These are phyloP conservation scores for Citrus unshiu DNA, from an alignment of 345 rosid species.

Conservation along the genomic window DNA sequence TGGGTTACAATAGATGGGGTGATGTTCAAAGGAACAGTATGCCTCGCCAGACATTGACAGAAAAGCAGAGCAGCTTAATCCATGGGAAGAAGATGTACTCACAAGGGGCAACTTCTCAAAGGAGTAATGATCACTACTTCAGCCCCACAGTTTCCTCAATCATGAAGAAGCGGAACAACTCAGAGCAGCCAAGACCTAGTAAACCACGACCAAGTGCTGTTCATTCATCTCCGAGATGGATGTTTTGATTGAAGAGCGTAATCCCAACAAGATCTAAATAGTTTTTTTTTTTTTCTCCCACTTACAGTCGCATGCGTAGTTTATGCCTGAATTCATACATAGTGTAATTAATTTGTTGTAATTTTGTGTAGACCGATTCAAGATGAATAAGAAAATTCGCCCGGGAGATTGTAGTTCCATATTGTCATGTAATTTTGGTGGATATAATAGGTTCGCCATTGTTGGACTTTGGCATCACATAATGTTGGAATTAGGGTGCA, in stretches of 20 bases:
- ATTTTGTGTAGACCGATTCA: constrained; percentile 37
- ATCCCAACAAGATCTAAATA: constrained; percentile 24
- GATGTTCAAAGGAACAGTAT: constrained; percentile 44
- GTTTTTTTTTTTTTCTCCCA: background rate
- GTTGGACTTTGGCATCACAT: background rate
- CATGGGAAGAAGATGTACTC: constrained; percentile 73
- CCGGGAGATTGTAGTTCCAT: constrained; percentile 7
- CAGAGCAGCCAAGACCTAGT: constrained; percentile 39
- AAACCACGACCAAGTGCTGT: constrained; percentile 45
- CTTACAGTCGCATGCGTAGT: constrained; percentile 14
- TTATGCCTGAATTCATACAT: constrained; percentile 12
- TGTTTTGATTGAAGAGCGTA: constrained; percentile 41
- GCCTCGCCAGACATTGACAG: constrained; percentile 51
- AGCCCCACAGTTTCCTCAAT: constrained; percentile 89
- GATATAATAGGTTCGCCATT: background rate
- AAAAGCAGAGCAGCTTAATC: constrained; percentile 70
- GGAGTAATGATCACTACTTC: constrained; percentile 79
- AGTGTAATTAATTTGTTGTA: constrained; percentile 39
- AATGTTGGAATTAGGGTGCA: no score
- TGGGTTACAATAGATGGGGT: constrained; percentile 74
- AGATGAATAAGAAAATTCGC: constrained; percentile 32
- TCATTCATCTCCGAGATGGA: constrained; percentile 81
- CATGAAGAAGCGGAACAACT: constrained; percentile 73
- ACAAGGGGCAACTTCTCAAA: constrained; percentile 77
- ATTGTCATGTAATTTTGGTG: background rate